Evolutionary conservation across 208 protist species (phyloP).

Genomic region (Trypanosoma vivax): DNA sequence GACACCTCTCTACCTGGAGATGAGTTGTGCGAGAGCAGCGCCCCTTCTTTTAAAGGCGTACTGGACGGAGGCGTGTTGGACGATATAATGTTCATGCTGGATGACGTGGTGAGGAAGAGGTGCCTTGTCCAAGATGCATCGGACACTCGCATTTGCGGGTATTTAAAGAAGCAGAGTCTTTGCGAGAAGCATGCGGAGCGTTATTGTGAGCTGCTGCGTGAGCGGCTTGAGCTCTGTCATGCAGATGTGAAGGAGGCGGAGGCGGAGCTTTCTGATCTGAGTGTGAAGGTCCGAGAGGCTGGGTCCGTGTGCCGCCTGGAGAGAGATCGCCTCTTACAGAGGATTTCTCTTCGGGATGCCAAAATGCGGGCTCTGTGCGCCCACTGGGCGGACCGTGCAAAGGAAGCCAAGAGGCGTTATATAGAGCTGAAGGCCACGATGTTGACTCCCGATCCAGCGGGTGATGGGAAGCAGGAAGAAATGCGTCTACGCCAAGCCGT

Average conservation of each 20-base stretch:
- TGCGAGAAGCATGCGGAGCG: not conserved
- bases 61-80: no score
- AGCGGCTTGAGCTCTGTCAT: conserved; percentile 24
- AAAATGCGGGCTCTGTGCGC: conserved; percentile 23
- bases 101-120: no score
- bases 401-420: conserved; percentile 20
- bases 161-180: not conserved
- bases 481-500: conserved; percentile 15
- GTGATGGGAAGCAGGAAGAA: conserved; percentile 20
- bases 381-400: conserved; percentile 29
- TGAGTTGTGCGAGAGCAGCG: no score
- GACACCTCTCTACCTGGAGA: no score
- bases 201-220: conserved; percentile 6
- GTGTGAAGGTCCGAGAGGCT: conserved; percentile 12
- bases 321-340: conserved; percentile 13
- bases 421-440: conserved; percentile 26
- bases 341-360: conserved; percentile 38
- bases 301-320: conserved; percentile 19
- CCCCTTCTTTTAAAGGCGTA: no score
- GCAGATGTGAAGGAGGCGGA: conserved; percentile 23
- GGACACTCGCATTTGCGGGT: no score
- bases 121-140: no score
- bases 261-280: conserved; percentile 19
- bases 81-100: no score
- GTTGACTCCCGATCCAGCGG: conserved; percentile 4